Percentiles rank a stretch among this genome's conserved stretches.
Evolutionary conservation across 805 yeast species (phyloP).

Genomic region (Zygosaccharomyces lentus): DNA sequence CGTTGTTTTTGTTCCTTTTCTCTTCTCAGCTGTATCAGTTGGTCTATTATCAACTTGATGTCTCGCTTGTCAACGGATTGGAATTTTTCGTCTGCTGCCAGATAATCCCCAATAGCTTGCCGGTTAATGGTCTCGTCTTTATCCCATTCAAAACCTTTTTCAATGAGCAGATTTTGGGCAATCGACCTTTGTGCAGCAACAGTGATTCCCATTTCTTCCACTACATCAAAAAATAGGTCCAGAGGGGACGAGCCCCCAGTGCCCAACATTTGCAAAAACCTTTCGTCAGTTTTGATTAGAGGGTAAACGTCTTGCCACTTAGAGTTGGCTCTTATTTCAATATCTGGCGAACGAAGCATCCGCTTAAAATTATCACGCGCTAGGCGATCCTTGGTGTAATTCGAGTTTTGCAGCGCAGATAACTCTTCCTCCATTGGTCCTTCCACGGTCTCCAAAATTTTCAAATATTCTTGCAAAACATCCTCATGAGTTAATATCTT

Average conservation of each 20-base stretch:
- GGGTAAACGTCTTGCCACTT: conserved; percentile 56
- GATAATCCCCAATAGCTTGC: conserved; percentile 13
- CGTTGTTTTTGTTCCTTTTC: conserved; percentile 24
- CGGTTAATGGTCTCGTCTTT: conserved; percentile 17
- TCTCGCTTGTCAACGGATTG: conserved; percentile 29
- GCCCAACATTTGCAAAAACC: conserved; percentile 62
- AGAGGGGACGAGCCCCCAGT: conserved; percentile 72
- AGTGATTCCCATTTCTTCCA: conserved; percentile 56
- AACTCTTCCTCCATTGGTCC: conserved; percentile 25
- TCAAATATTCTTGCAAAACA: conserved; percentile 43
- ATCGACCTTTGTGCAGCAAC: conserved; percentile 58
- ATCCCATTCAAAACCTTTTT: conserved; percentile 28
- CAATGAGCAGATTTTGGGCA: conserved; percentile 47
- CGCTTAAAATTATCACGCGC: conserved; percentile 57
- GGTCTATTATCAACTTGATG: conserved; percentile 28
- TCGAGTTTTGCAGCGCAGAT: conserved; percentile 33
- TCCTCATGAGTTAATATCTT: conserved; percentile 52
- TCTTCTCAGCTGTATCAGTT: conserved; percentile 26
- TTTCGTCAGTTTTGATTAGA: conserved; percentile 47
- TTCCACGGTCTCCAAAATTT: conserved; percentile 30
- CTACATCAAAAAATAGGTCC: conserved; percentile 70
- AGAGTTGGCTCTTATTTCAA: conserved; percentile 46
- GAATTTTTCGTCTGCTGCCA: conserved; percentile 24
- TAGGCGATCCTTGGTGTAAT: conserved; percentile 55
- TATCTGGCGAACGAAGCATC: conserved; percentile 33